Evolutionary conservation across 345 rosid species (phyloP).

Genomic region (Lenwebbia sp.): DNA sequence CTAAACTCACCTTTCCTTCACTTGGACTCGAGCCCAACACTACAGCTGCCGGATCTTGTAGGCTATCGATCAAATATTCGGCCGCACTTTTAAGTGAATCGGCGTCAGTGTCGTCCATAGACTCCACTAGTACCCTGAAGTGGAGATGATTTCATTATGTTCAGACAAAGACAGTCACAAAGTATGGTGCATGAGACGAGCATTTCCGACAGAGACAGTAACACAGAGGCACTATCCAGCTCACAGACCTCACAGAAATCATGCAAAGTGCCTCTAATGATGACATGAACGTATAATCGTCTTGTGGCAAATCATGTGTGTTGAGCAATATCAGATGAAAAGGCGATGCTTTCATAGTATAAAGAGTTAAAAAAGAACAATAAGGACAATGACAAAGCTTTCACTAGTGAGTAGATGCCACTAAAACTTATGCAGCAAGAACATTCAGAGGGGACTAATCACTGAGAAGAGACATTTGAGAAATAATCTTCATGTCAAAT

Average conservation of each 20-base stretch:
- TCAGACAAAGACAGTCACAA: background rate
- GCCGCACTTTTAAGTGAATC: conserved; percentile 86
- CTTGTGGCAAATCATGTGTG: background rate
- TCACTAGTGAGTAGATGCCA: background rate
- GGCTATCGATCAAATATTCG: conserved; percentile 47
- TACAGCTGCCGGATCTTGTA: conserved; percentile 76
- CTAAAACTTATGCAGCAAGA: background rate
- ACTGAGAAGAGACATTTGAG: background rate
- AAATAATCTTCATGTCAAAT: too few relatives aligned
- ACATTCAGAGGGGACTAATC: background rate
- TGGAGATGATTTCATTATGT: background rate
- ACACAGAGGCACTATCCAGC: background rate
- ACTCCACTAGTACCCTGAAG: conserved; percentile 75
- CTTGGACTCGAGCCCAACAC: conserved; percentile 74
- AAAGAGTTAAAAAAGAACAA: background rate
- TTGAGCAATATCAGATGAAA: background rate
- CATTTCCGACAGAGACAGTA: background rate
- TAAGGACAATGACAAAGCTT: background rate
- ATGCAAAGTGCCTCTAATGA: background rate
- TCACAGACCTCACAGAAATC: background rate
- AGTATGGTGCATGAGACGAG: background rate
- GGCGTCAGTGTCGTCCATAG: conserved; percentile 69
- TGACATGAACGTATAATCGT: background rate
- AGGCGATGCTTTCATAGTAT: background rate
- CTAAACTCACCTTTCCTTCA: conserved; percentile 89